Percentiles rank a stretch among this genome's conserved stretches.
Conservation (phyloP, 176 grass and related monocot species). For the Typha latifolia region DNA sequence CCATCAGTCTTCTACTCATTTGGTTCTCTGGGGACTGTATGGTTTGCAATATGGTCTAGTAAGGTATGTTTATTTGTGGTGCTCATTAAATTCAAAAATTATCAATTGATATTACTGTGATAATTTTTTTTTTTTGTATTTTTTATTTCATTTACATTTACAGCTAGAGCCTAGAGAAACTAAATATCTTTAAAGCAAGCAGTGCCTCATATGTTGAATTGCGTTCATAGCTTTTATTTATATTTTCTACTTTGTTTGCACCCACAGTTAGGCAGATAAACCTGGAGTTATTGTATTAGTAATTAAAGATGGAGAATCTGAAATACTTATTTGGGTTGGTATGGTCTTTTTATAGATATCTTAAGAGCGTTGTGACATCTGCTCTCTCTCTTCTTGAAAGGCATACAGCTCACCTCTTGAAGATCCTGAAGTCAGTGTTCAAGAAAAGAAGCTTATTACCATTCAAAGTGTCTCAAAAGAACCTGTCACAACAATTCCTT, state of each 20-base stretch:
- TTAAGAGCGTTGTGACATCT: neutral
- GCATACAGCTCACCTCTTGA: slow-evolving; percentile 91
- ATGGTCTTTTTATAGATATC: neutral
- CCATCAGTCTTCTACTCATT: slow-evolving; percentile 95
- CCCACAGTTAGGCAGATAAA: neutral
- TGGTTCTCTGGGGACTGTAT: slow-evolving; percentile 69
- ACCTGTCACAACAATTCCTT: slow-evolving; percentile 76
- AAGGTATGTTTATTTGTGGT: slow-evolving; percentile 41
- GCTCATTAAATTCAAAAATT: neutral
- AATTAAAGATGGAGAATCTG: neutral
- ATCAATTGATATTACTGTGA: neutral
- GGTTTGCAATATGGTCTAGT: slow-evolving; percentile 53
- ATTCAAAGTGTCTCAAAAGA: slow-evolving; percentile 48
- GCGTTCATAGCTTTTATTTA: too few relatives aligned
- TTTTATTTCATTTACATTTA: neutral
- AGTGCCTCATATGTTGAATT: too few relatives aligned
- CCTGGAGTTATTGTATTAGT: neutral
- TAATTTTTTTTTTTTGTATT: neutral
- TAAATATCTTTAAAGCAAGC: too few relatives aligned
- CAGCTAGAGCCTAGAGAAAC: neutral
- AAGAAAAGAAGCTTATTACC: slow-evolving; percentile 71
- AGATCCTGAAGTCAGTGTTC: slow-evolving; percentile 55
- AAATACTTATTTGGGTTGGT: neutral
- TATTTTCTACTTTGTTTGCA: too few relatives aligned
- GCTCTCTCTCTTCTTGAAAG: slow-evolving; percentile 26